Percentiles rank a stretch among this genome's conserved stretches.
phyloP scores from a whole-genome alignment of 208 protist genomes.

The Acanthamoeba lugdunensis region DNA sequence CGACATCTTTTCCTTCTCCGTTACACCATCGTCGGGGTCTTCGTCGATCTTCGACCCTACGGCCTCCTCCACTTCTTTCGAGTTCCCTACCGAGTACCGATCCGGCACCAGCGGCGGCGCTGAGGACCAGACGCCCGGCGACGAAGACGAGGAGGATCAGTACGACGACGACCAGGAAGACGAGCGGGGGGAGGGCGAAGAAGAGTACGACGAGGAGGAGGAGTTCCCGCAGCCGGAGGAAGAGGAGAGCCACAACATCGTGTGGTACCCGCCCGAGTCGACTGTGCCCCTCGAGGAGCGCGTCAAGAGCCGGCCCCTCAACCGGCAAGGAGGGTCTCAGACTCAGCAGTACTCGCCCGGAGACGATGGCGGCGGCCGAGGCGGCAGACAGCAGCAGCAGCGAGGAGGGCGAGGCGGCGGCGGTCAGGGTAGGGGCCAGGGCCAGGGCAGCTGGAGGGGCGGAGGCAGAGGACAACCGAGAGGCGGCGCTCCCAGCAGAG shows the following conservation, averaged over 20 bases:
- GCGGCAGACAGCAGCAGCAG: background rate
- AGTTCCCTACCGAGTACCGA: background rate
- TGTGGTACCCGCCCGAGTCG: slow-evolving; percentile 24
- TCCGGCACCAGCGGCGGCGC: background rate
- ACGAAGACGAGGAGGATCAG: background rate
- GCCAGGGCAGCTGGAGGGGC: background rate
- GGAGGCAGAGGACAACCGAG: background rate
- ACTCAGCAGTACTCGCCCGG: background rate
- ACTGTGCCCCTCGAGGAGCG: background rate
- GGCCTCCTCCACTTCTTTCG: background rate
- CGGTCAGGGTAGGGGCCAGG: too few relatives aligned
- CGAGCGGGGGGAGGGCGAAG: background rate
- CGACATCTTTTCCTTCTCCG: background rate
- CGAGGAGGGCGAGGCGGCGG: background rate
- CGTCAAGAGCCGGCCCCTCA: slow-evolving; percentile 3
- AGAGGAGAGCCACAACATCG: slow-evolving; percentile 31
- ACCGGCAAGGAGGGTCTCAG: background rate
- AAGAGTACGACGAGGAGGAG: background rate
- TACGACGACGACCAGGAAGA: background rate
- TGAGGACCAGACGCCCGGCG: background rate
- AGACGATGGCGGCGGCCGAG: background rate
- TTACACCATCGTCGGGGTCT: background rate
- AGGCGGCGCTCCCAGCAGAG: too few relatives aligned
- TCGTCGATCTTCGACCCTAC: background rate
- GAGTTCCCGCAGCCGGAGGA: background rate